Evolutionary conservation across 2,329 filamentous ascomycete species (phyloP), one percentile per base, ranked within the genome.

Genomic region (Stemphylium vesicarium): DNA sequence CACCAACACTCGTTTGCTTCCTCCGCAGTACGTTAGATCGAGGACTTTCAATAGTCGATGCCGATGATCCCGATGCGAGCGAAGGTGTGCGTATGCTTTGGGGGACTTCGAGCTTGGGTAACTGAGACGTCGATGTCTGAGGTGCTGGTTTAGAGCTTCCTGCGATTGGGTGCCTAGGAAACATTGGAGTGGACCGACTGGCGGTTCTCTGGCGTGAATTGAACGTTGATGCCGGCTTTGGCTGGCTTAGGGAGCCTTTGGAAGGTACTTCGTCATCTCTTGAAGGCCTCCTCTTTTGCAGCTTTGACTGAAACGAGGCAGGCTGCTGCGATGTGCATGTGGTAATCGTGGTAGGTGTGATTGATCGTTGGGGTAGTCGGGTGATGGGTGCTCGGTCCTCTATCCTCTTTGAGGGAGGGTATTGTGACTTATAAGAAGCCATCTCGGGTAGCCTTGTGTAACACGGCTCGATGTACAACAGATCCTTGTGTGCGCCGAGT

Each of bases 11-110:
- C 4, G 78, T 79, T 33, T 76, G 74, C 59, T 80, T 81, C 43
- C 77, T 75, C 46, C 77, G 73, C 37, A 81, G 60, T n/a, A 74
- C 68, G 63, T 75, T 75, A 29, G 78, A 77, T 46, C 73, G 69
- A 38, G 79, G 79, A 56, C 78, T 81, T 45, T 80, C 79, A 37
- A 75, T 70, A 4, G 77, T 79, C 20, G 79, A 81, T 33, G 72
- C 73, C 29, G 80, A 80, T 16, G 79, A 80, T 31, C 78, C 79
- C 43, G 80, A 81, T 31, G 78, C 75, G 16, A 81, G 73, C n/a
- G 80, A 81, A 13, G 80, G 80, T 13, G 80, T 81, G 40, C 73
- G 72, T 48, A 74, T 73, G 46, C 56, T 72, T 48, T 39, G 51
- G 18, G 65, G 62, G n/a, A 72, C 66, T 52, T 76, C 74, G 44